phyloP scores from a whole-genome alignment of 108 stramenopile species.

The Nitzschia sp. region DNA sequence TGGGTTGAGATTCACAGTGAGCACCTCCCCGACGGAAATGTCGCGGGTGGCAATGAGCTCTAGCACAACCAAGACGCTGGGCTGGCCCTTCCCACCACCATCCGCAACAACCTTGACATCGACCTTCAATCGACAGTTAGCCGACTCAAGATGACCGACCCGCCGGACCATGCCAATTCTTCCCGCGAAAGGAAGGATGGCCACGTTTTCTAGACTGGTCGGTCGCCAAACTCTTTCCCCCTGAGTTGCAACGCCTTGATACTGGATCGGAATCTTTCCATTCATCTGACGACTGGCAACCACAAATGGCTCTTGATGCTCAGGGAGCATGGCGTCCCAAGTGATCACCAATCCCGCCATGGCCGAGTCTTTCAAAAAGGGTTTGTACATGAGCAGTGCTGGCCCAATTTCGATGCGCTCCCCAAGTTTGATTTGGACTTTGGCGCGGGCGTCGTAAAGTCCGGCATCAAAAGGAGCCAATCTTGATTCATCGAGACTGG shows the following conservation, averaged over 20 bases:
- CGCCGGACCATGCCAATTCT: slow-evolving; percentile 38
- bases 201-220: slow-evolving; percentile 19
- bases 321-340: slow-evolving; percentile 34
- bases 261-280: slow-evolving; percentile 28
- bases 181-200: slow-evolving; percentile 42
- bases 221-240: slow-evolving; percentile 18
- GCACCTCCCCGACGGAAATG: slow-evolving; percentile 33
- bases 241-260: slow-evolving; percentile 31
- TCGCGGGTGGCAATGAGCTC: slow-evolving; percentile 38
- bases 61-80: slow-evolving; percentile 24
- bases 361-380: slow-evolving; percentile 15
- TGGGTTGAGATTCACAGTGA: slow-evolving; percentile 28
- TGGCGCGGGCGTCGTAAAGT: slow-evolving; percentile 34
- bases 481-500: slow-evolving; percentile 16
- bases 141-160: slow-evolving; percentile 18
- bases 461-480: slow-evolving; percentile 41
- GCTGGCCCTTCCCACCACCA: neutral
- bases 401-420: slow-evolving; percentile 33
- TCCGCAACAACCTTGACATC: neutral
- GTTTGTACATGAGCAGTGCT: slow-evolving; percentile 30
- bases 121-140: slow-evolving; percentile 24
- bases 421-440: slow-evolving; percentile 25
- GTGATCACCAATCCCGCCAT: slow-evolving; percentile 34
- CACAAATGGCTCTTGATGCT: slow-evolving; percentile 23
- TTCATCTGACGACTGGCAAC: neutral